phyloP scores from a whole-genome alignment of 306 rosid species.

The Rosa lucieae region DNA sequence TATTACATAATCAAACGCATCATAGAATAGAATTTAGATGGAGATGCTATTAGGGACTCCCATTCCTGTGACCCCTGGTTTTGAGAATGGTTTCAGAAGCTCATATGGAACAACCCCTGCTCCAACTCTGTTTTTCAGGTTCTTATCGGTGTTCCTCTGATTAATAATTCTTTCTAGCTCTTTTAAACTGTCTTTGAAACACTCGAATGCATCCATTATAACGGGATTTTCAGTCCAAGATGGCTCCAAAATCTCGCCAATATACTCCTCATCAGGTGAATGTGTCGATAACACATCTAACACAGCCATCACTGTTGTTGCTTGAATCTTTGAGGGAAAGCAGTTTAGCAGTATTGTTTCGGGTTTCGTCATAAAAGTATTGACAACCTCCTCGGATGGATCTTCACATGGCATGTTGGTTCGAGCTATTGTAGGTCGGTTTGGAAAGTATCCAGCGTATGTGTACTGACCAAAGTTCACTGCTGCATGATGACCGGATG shows the following conservation, averaged over 20 bases:
- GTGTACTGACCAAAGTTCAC: constrained; percentile 43
- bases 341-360: constrained; percentile 27
- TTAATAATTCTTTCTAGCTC: constrained; percentile 24
- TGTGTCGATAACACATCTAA: constrained; percentile 33
- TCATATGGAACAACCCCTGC: constrained; percentile 41
- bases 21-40: constrained; percentile 1
- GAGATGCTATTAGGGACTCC: constrained; percentile 39
- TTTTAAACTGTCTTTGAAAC: constrained; percentile 25
- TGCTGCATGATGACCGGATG: constrained; percentile 42
- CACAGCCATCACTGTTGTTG: constrained; percentile 36
- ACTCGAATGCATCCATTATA: constrained; percentile 29
- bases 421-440: constrained; percentile 39
- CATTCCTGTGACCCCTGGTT: constrained; percentile 34
- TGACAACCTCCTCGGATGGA: constrained; percentile 19
- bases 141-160: constrained; percentile 23
- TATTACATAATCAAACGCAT: background rate
- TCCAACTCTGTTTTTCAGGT: constrained; percentile 35
- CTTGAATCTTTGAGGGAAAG: constrained; percentile 43
- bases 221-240: constrained; percentile 32
- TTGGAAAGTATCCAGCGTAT: constrained; percentile 43
- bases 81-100: constrained; percentile 41
- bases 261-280: constrained; percentile 42
- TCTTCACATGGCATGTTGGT: constrained; percentile 39
- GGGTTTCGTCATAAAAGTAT: constrained; percentile 24
- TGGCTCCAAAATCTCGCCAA: constrained; percentile 31